Percentiles rank a stretch among this genome's conserved stretches.
phyloP scores from a whole-genome alignment of 768 basidiomycete genomes.

The Pulveroboletus sp. region DNA sequence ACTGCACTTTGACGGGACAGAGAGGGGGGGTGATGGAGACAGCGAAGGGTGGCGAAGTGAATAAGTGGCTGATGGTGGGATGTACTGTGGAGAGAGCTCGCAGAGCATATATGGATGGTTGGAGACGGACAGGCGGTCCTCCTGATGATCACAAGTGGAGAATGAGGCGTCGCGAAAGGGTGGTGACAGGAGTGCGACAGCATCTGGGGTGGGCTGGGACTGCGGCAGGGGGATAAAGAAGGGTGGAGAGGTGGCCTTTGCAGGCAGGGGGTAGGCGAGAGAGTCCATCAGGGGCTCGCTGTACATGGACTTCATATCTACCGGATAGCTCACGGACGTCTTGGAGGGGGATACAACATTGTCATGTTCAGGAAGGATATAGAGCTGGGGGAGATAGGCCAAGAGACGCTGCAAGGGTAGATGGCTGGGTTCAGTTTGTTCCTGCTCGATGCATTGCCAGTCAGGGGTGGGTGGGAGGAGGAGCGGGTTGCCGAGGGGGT shows the following conservation, averaged over 20 bases:
- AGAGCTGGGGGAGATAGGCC: constrained; percentile 11
- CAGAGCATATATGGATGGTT: constrained; percentile 20
- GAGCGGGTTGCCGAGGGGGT: constrained; percentile 25
- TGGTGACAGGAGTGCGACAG: constrained; percentile 9
- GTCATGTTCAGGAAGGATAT: constrained; percentile 17
- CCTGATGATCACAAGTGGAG: constrained; percentile 20
- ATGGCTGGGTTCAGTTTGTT: constrained; percentile 24
- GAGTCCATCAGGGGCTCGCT: constrained; percentile 32
- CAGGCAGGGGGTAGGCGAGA: constrained; percentile 28
- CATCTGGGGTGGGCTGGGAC: constrained; percentile 15
- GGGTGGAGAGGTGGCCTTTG: constrained; percentile 15
- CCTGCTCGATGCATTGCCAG: constrained; percentile 26
- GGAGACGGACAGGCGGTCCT: constrained; percentile 10
- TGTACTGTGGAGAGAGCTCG: constrained; percentile 14
- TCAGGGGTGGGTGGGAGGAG: constrained; percentile 7
- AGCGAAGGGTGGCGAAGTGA: constrained; percentile 22
- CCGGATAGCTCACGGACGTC: neutral
- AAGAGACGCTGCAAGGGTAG: constrained; percentile 12
- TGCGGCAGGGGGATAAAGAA: constrained; percentile 16
- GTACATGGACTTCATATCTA: constrained; percentile 1
- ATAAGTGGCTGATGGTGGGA: constrained; percentile 14
- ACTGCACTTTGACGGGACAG: constrained; percentile 22
- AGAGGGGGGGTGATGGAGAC: constrained; percentile 26
- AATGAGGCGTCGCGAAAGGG: constrained; percentile 14
- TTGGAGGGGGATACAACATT: too few relatives aligned